Percentiles rank a stretch among this genome's conserved stretches.
These are phyloP conservation scores for Curvularia lunata DNA, from an alignment of 2,329 filamentous ascomycete genomes.

Conservation along the genomic window DNA sequence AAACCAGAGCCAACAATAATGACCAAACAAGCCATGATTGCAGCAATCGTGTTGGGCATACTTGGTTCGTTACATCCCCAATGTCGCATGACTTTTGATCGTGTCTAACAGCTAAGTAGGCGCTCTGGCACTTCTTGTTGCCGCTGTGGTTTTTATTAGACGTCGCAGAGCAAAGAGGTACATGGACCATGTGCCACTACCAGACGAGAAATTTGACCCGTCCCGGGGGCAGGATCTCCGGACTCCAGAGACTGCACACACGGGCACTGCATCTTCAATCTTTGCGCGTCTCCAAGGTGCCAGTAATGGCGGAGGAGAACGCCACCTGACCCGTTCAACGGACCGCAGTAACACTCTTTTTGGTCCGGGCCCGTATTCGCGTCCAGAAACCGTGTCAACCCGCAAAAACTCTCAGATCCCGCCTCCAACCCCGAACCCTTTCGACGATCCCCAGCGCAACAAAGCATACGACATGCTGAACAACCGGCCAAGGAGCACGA, in stretches of 20 bases:
- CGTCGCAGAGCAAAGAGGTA: conserved; percentile 30
- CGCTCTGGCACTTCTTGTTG: conserved; percentile 35
- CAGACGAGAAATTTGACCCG: conserved; percentile 37
- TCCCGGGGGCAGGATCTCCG: conserved; percentile 28
- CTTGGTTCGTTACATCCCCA: conserved; percentile 28
- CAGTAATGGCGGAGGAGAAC: conserved; percentile 3
- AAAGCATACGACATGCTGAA: conserved; percentile 47
- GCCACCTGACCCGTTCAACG: conserved; percentile 33
- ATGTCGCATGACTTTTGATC: background rate
- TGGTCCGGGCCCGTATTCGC: conserved; percentile 32
- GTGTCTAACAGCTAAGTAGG: conserved; percentile 25
- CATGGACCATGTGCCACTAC: conserved; percentile 24
- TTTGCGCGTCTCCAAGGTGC: conserved; percentile 16
- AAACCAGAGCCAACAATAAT: conserved; percentile 25
- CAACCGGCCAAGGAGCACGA: conserved; percentile 42
- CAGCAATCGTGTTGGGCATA: conserved; percentile 41
- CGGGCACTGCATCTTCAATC: conserved; percentile 17
- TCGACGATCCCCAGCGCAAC: conserved; percentile 44
- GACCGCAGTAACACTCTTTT: conserved; percentile 39
- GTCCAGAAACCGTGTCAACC: conserved; percentile 45
- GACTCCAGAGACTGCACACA: conserved; percentile 33
- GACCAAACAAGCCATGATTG: conserved; percentile 38
- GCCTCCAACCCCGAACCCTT: conserved; percentile 43
- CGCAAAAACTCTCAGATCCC: conserved; percentile 14
- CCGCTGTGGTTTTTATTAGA: conserved; percentile 30